Base-by-base conservation (phyloP, 1,139 yeast species). In the Blastobotrys serpentis region DNA sequence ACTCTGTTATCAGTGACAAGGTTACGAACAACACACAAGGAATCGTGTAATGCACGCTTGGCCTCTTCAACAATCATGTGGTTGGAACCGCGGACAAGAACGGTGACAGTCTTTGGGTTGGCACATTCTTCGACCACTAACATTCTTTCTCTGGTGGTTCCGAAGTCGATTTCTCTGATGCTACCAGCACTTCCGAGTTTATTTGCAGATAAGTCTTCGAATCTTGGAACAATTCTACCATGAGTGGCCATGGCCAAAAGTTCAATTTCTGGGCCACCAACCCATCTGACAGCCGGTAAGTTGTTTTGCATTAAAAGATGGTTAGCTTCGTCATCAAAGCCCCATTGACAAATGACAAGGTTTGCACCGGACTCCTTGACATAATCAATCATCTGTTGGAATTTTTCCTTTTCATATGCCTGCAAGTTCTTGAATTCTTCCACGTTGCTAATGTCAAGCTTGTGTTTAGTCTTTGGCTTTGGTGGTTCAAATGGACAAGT, bases 401-500 rank as follows among this genome's bases (percentile, higher is more conserved):
- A 94, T 68, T 88, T 90, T 56, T 83, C 82, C 58, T 85, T 94
- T 74, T 92, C 99, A 66, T 92, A 92, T 47, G 81, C 81, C 72
- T 94, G 98, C 64, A 92, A 77, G 53, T 80, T 85, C 68, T 85
- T 79, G 72, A 90, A 92, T 70, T 94, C 98, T 62, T 90, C 98
- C 18, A 89, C 97, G 17, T 85, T 74, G 16, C 92, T 80, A 56
- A 94, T 92, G 66, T 92, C 97, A 63, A 92, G 77, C 76, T 92
- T 92, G 73, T 94, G 98, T 71, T 92, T 92, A 17, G 99, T 94
- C 73, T 92, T 94, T 59, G 98, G 99, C 72, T 92, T 92, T 60
- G 99, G 99, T 39, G 99, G 99, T 74, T 92, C 99, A 66, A 92
- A 92, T 60, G 99, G 98, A 73, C 98, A 90, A 1, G 99, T 92